Percentiles rank a stretch among this genome's conserved stretches.
phyloP scores from a whole-genome alignment of 192 early-diverging fungal species.

The Gaertneriomyces sp. region DNA sequence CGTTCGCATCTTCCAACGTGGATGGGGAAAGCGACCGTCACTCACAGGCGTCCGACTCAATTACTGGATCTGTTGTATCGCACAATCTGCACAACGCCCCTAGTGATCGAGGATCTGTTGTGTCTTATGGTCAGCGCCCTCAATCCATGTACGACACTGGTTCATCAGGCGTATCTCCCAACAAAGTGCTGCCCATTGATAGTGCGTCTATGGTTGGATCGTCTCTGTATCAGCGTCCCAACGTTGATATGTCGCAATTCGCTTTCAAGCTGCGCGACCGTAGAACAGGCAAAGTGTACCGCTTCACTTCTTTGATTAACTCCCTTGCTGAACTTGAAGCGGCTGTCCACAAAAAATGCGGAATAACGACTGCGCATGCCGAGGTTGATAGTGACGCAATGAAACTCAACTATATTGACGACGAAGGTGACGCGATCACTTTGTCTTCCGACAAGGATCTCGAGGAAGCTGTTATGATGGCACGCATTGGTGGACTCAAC shows the following conservation, averaged over 20 bases:
- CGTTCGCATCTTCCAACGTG: conserved; percentile 27
- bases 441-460: conserved; percentile 81
- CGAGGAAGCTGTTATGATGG: conserved; percentile 78
- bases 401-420: conserved; percentile 73
- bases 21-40: conserved; percentile 36
- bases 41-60: conserved; percentile 28
- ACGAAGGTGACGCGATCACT: conserved; percentile 87
- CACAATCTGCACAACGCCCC: conserved; percentile 9
- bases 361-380: background rate
- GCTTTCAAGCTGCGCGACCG: conserved; percentile 49
- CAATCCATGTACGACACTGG: background rate
- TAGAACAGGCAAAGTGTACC: conserved; percentile 34
- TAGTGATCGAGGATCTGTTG: conserved; percentile 1
- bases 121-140: background rate
- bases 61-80: conserved; percentile 13
- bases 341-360: conserved; percentile 25
- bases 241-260: conserved; percentile 23
- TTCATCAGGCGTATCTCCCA: background rate
- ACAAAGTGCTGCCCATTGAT: background rate
- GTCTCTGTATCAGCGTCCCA: conserved; percentile 3
- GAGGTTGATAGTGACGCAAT: no score
- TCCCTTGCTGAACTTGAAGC: conserved; percentile 24
- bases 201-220: conserved; percentile 10
- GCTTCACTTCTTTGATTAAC: conserved; percentile 31
- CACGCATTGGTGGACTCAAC: conserved; percentile 65